Evolutionary conservation across 192 early-diverging fungal genomes (phyloP), one percentile per base, ranked within the genome.

Genomic region (Rhizophagus clarus): DNA sequence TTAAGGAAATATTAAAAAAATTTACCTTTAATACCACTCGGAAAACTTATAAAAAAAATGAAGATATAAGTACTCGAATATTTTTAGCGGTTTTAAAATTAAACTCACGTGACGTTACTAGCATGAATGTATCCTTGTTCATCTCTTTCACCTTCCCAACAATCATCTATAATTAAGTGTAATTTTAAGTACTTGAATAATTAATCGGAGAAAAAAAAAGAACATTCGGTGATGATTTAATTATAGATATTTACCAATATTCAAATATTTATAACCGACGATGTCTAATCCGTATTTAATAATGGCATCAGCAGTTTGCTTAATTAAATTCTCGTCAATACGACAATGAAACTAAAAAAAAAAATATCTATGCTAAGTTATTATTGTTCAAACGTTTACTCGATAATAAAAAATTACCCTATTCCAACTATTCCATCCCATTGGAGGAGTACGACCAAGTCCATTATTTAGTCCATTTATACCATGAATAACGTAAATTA

Each of bases 181-280:
- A 17, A 69, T 12, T 34, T 6, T 69, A 67, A 67, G 15, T 29
- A 67, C 34, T 10, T 64, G 10, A 15, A 69, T 22, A n/a, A 31
- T 34, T 22, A 69, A n/a, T n/a, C n/a, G n/a, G n/a, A n/a, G n/a
- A n/a, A n/a, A 22, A 28, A 40, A 31, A 17, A 31, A 67, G 4
- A 32, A 14, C 8, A 20, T 12, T 29, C 15, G 1, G 15, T 6
- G 32, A 28, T 66, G 7, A 14, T 32, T 17, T 34, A 22, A 20
- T 22, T 34, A 15, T 69, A 20, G 2, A 37, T n/a, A 8, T 32
- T 20, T 22, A 69, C 67, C 67, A 8, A 92, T 69, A 45, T 87
- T 88, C 61, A 92, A 79, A 68, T 89, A 88, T 32, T 86, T 71
- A 76, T 92, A 92, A 0, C 91, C 91, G 0, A 85, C 83, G 20